A percentile compares a stretch with the other conserved stretches of the same genome.
phyloP scores from a whole-genome alignment of 2,329 filamentous ascomycete genomes.

The Nemania abortiva region DNA sequence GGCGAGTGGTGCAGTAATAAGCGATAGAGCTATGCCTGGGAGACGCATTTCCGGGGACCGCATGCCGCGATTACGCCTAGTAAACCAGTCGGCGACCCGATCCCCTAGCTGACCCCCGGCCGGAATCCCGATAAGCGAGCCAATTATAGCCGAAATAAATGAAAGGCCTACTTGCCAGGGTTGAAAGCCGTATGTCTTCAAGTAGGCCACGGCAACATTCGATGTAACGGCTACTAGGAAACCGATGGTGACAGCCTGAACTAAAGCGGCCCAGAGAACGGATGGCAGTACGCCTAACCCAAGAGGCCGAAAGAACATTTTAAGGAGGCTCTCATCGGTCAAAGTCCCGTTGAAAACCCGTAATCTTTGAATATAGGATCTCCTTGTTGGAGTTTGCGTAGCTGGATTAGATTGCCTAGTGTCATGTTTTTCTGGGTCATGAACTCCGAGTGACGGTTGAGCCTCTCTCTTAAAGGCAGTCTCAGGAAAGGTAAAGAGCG shows the following conservation, averaged over 20 bases:
- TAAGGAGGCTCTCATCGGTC: slow-evolving; percentile 61
- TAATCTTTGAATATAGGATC: slow-evolving; percentile 54
- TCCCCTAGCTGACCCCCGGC: slow-evolving; percentile 63
- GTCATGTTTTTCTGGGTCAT: not conserved
- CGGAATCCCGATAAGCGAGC: slow-evolving; percentile 62
- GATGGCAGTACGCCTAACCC: slow-evolving; percentile 63
- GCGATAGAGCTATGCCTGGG: slow-evolving; percentile 63
- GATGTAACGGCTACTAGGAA: slow-evolving; percentile 68
- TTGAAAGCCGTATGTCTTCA: slow-evolving; percentile 57
- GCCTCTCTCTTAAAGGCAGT: slow-evolving; percentile 60
- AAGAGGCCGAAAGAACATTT: slow-evolving; percentile 63
- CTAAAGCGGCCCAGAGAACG: slow-evolving; percentile 67
- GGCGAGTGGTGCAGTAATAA: slow-evolving; percentile 62
- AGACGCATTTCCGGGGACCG: slow-evolving; percentile 72
- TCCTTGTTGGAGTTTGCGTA: slow-evolving; percentile 40
- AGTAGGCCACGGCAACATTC: slow-evolving; percentile 62
- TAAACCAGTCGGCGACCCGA: slow-evolving; percentile 61
- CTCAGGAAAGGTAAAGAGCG: slow-evolving; percentile 67
- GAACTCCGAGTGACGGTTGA: not conserved
- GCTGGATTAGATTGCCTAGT: not conserved
- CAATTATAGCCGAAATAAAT: slow-evolving; percentile 63
- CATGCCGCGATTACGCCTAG: slow-evolving; percentile 65
- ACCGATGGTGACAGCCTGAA: slow-evolving; percentile 66
- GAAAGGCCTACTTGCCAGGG: slow-evolving; percentile 63
- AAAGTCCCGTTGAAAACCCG: slow-evolving; percentile 56